Base-by-base conservation (phyloP, 2,329 filamentous ascomycete species). In the Alternaria burnsii region DNA sequence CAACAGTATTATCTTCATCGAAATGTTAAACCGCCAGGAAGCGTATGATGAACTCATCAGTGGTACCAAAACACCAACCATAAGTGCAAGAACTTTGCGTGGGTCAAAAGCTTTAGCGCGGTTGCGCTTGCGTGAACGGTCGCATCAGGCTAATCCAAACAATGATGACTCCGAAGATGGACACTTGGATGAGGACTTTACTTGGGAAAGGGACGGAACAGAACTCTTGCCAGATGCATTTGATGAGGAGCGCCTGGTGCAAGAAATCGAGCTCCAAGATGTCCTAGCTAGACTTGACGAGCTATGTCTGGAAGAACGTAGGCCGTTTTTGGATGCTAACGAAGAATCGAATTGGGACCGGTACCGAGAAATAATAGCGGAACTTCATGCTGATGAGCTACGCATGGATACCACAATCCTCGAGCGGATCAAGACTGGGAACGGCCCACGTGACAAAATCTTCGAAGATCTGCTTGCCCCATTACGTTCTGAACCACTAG, bases 401-500 rank as follows among this genome's bases (percentile, higher is more conserved):
- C 53, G 44, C n/a, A 47, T 68, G 26, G 44, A 71, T 48, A 67
- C 53, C n/a, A 36, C 41, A 6, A 30, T 68, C 12, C 55, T 72
- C 20, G 24, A 63, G 9, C 62, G 62, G 7, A 71, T 72, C 48
- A 50, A 46, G 8, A 18, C 51, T 22, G 68, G 66, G 2, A n/a
- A 54, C 3, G 66, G 63, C 9, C 59, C 66, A 16, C 63, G 60
- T 18, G 51, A 63, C n/a, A 34, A 18, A 8, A 18, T 52, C 6
- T 55, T 53, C 18, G 66, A 69, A 41, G 71, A 74, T 34, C 30
- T 75, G 7, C 44, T 75, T 12, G 66, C 53, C 11, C 59, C 63
- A 5, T 40, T 73, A 41, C 52, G 58, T 22, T 24, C 36, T 4
- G 22, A 24, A 32, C 18, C 42, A 28, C 22, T 14, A 47, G 26